Base-by-base conservation (phyloP, 1,284 basidiomycete genomes). In the Flammula alnicola region DNA sequence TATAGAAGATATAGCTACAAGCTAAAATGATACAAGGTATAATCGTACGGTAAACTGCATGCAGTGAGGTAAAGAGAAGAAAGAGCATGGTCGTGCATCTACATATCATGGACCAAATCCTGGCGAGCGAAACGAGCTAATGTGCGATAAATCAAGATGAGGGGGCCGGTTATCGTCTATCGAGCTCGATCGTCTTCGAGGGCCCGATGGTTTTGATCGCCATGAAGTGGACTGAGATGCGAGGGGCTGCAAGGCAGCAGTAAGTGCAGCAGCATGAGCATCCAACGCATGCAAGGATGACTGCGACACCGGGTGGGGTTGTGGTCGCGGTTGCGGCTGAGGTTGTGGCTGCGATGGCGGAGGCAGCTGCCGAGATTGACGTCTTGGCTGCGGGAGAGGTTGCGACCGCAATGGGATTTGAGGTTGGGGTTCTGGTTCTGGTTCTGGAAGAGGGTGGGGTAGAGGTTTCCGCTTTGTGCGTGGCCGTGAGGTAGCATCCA, bases 401-500 rank as follows among this genome's bases (percentile, higher is more conserved):
- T n/a, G n/a, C n/a, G n/a, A n/a, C n/a, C n/a, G n/a, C n/a, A n/a
- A 5, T 14, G 30, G 32, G 31, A 41, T 12, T 29, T 39, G 48
- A 27, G 44, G 44, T 26, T 42, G 38, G 26, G 46, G 42, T n/a
- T 44, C 29, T 23, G 46, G 30, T 22, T 51, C 51, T 20, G 47
- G 12, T 37, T 8, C 29, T 16, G 26, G 37, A 11, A n/a, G 52
- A 38, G 52, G 61, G 49, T 44, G 55, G 30, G 52, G 63, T 31
- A 65, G 58, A 11, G 60, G 56, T 56, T 64, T 67, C 52, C 65
- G 63, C 49, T 68, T 71, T 32, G 52, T 45, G 17, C 60, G 65
- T 23, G 77, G 72, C 30, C 62, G 68, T 22, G 71, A 65, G 58
- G 78, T 71, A 38, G 74, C 67, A 53, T 82, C 74, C 11, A 62